Evolutionary conservation across 2,329 filamentous ascomycete species (phyloP).

Genomic region (Neofusicoccum kwambonambiense): DNA sequence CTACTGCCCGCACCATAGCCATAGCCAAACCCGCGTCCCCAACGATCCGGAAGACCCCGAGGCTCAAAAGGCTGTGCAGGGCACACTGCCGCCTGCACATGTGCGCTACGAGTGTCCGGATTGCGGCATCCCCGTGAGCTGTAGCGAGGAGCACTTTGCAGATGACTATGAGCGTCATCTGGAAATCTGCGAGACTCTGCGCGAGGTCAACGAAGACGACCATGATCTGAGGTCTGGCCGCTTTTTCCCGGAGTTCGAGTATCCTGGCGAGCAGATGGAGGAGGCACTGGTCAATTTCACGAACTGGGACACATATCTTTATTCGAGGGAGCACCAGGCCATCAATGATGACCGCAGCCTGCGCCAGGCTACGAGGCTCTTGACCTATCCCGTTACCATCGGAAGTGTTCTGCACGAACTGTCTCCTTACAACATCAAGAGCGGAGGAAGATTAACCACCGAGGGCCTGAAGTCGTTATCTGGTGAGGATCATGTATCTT

Average conservation of each 20-base stretch:
- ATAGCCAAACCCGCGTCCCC: conserved; percentile 71
- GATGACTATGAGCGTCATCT: conserved; percentile 93
- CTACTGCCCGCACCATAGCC: conserved; percentile 86
- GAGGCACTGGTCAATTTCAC: conserved; percentile 95
- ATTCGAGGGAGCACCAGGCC: conserved; percentile 85
- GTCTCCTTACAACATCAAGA: conserved; percentile 82
- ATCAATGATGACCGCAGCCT: conserved; percentile 88
- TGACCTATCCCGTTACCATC: conserved; percentile 92
- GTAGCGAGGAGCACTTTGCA: conserved; percentile 91
- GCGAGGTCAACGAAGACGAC: conserved; percentile 96
- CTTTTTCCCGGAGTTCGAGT: conserved; percentile 90
- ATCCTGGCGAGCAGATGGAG: conserved; percentile 84
- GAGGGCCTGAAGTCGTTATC: conserved; percentile 94
- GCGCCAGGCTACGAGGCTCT: conserved; percentile 85
- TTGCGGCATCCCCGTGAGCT: conserved; percentile 91
- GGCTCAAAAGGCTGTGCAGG: conserved; percentile 55
- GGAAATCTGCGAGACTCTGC: conserved; percentile 85
- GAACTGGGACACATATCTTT: conserved; percentile 97
- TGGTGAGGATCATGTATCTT: conserved; percentile 56
- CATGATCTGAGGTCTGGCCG: conserved; percentile 89
- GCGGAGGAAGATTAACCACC: conserved; percentile 71
- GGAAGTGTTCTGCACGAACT: conserved; percentile 91
- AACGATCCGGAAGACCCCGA: conserved; percentile 65
- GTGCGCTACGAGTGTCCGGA: conserved; percentile 95
- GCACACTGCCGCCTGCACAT: conserved; percentile 68